Base-by-base conservation (phyloP, 2,329 filamentous ascomycete species). In the Pseudogymnoascus sp. region DNA sequence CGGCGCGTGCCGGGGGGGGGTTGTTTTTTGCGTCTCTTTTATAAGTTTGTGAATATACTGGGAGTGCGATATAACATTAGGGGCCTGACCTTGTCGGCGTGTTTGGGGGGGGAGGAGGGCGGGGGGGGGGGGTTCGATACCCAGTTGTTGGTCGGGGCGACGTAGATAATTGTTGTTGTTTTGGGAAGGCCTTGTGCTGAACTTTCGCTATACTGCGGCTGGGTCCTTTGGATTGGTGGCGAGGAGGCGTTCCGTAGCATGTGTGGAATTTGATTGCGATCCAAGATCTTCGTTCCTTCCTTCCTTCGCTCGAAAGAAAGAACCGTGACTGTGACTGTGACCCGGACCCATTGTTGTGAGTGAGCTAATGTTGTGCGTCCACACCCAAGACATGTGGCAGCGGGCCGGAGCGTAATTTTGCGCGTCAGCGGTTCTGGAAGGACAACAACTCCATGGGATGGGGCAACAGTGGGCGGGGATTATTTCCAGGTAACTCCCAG, bases 61-160 rank as follows among this genome's bases (percentile, higher is more conserved):
- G 51, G 51, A 34, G 51, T 57, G 51, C 29, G 51, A 57, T 57
- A 57, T 57, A 57, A 57, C 26, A 57, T 34, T 57, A 57, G 51
- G 51, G 51, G n/a, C 26, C 47, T 54, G 4, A 31, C n/a, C 26
- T 31, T 54, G 47, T 54, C 47, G 47, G 47, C 47, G 47, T 31
- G 26, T 54, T 16, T 16, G 14, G 29, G 51, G 23, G 7, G 10
- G 26, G n/a, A 2, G 26, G 7, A 3, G 29, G 29, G 29, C 4
- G n/a, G 51, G 23, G 7, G 14, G 26, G 29, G 23, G 7, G 29
- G 29, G 51, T 18, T 34, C 16, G 11, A 14, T 57, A 34, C n/a
- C 47, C 51, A 21, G 29, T 57, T 5, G 51, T 57, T n/a, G 29
- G 26, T 7, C 4, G 18, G 21, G n/a, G 3, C 16, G 29, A 57